Percentiles rank a stretch among this genome's conserved stretches.
Evolutionary conservation across 371 early-diverging fungal species (phyloP).

Genomic region (Mycotypha africana): DNA sequence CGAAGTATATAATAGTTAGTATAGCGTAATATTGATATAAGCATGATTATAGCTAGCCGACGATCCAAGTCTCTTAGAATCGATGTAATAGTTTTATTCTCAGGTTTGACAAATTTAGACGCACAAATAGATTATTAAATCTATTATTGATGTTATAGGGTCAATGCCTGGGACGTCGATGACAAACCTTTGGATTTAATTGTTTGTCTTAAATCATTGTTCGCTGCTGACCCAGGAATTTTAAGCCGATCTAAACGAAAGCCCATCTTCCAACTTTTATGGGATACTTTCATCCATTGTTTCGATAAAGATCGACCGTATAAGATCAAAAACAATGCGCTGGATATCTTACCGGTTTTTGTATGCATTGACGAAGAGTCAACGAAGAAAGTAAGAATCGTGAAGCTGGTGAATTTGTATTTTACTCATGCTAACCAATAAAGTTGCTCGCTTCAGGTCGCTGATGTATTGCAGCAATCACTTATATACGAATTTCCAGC

Average conservation of each 20-base stretch:
- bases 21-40: neutral
- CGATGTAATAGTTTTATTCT: constrained; percentile 31
- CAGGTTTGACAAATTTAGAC: neutral
- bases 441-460: too few relatives aligned
- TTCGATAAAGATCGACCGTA: constrained; percentile 15
- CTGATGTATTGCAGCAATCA: too few relatives aligned
- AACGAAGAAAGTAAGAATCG: neutral
- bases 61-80: constrained; percentile 22
- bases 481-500: too few relatives aligned
- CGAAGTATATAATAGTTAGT: too few relatives aligned
- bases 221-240: constrained; percentile 43
- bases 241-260: constrained; percentile 29
- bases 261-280: constrained; percentile 16
- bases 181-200: constrained; percentile 26
- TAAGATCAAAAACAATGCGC: constrained; percentile 16
- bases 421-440: too few relatives aligned
- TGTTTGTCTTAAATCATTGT: constrained; percentile 29
- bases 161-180: constrained; percentile 19
- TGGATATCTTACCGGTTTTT: constrained; percentile 32
- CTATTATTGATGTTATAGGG: constrained; percentile 12
- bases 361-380: constrained; percentile 19
- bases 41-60: constrained; percentile 23
- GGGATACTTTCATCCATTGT: constrained; percentile 10
- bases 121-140: too few relatives aligned
- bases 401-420: too few relatives aligned